Evolutionary conservation across 441 rosid species (phyloP).

Genomic region (Viola pubescens): DNA sequence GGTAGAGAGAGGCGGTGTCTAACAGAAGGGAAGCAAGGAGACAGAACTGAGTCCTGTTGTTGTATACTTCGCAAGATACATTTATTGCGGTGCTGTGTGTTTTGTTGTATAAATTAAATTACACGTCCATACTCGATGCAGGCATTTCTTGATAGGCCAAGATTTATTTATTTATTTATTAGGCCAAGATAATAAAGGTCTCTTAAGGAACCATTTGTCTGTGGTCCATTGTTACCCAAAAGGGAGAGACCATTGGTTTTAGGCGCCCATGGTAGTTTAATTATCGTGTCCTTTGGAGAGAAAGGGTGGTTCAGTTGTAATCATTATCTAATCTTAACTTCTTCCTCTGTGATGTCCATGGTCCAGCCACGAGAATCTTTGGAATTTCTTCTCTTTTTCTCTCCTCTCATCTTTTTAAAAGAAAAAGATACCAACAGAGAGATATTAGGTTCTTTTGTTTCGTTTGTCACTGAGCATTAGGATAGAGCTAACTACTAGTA

Average conservation of each 20-base stretch:
- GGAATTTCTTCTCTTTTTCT: not conserved
- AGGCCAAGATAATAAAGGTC: not conserved
- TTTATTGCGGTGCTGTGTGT: not conserved
- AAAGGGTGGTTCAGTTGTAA: conserved; percentile 4
- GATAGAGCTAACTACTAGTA: too few relatives aligned
- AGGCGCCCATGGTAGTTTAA: conserved; percentile 14
- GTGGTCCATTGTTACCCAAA: conserved; percentile 10
- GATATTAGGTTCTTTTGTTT: not conserved
- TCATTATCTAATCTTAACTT: conserved; percentile 7
- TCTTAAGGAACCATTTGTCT: conserved; percentile 4
- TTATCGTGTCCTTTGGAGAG: conserved; percentile 6
- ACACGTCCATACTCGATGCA: conserved; percentile 9
- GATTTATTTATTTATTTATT: not conserved
- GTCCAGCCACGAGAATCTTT: conserved; percentile 6
- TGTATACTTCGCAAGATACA: conserved; percentile 1
- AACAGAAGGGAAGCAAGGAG: conserved; percentile 29
- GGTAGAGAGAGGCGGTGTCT: conserved; percentile 18
- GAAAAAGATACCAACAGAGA: too few relatives aligned
- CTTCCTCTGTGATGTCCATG: not conserved
- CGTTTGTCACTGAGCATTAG: not conserved
- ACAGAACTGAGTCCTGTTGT: conserved; percentile 19
- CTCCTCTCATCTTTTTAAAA: too few relatives aligned
- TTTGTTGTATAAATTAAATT: conserved; percentile 7
- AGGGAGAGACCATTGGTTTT: conserved; percentile 5
- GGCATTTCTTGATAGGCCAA: not conserved